Percentiles rank a stretch among this genome's conserved stretches.
These are phyloP conservation scores for Pseudocercospora macadamiae DNA, from an alignment of 2,329 filamentous ascomycete species.

Conservation along the genomic window DNA sequence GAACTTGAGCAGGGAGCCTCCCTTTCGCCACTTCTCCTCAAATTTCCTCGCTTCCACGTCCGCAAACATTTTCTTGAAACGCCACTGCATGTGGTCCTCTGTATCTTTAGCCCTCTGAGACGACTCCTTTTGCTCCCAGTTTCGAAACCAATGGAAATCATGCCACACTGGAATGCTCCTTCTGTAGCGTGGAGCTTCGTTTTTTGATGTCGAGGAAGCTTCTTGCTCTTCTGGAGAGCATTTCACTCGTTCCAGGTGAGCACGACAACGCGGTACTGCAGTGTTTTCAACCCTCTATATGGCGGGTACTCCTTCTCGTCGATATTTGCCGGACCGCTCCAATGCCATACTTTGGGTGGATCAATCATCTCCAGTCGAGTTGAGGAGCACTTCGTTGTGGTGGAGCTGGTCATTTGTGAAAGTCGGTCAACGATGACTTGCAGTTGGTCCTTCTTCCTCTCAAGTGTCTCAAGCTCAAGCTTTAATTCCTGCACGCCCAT, in stretches of 20 bases:
- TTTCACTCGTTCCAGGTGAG: conserved; percentile 47
- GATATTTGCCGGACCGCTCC: conserved; percentile 53
- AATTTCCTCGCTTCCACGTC: conserved; percentile 13
- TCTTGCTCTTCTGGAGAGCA: too few species aligned
- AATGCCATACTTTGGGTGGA: conserved; percentile 39
- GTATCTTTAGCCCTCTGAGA: conserved; percentile 9
- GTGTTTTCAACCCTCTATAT: conserved; percentile 45
- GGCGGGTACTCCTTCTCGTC: conserved; percentile 43
- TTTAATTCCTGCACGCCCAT: conserved; percentile 25
- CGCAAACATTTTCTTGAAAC: conserved; percentile 11
- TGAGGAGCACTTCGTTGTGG: too few species aligned
- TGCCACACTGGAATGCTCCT: too few species aligned
- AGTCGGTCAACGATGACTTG: conserved; percentile 45
- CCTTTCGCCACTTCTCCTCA: conserved; percentile 6
- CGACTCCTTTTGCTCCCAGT: conserved; percentile 5
- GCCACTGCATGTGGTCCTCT: conserved; percentile 4
- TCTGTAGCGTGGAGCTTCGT: too few species aligned
- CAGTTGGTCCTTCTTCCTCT: conserved; percentile 51
- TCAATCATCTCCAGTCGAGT: conserved; percentile 20
- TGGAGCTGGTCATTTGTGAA: conserved; percentile 32
- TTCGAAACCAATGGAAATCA: too few species aligned
- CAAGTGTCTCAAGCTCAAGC: conserved; percentile 51
- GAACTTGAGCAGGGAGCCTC: conserved; percentile 18
- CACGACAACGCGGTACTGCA: conserved; percentile 51
- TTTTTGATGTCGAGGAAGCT: too few species aligned